These are phyloP conservation scores for Aquilaria malaccensis DNA, from an alignment of 345 rosid species.

Conservation along the genomic window DNA sequence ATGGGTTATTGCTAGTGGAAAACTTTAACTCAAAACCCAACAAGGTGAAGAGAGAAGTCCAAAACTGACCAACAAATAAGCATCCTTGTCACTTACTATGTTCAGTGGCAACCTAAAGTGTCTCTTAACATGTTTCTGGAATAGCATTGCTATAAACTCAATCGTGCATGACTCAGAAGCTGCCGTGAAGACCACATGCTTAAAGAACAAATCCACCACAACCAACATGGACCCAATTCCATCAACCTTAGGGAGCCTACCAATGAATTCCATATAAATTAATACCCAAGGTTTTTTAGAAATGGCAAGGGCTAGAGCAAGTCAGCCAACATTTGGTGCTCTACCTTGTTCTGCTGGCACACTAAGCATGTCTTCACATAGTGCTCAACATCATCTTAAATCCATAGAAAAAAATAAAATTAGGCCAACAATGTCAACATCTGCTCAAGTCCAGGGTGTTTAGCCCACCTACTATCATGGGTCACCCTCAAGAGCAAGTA, in stretches of 20 bases:
- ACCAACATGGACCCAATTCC: not conserved
- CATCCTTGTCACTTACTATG: not conserved
- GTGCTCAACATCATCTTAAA: not conserved
- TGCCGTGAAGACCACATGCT: not conserved
- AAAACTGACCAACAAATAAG: not conserved
- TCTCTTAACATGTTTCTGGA: not conserved
- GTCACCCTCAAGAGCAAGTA: not conserved
- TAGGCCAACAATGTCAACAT: not conserved
- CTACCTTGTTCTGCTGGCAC: not conserved
- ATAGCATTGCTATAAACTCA: not conserved
- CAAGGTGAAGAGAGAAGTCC: not conserved
- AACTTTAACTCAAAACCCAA: no score
- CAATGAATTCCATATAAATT: no score
- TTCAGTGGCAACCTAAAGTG: not conserved
- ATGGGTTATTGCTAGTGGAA: not conserved
- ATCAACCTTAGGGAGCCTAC: not conserved
- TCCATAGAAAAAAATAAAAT: not conserved
- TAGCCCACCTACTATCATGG: not conserved
- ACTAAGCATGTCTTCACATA: slow-evolving; percentile 1
- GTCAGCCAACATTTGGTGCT: not conserved
- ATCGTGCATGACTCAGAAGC: not conserved
- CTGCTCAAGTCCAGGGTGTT: not conserved
- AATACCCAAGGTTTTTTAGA: no score
- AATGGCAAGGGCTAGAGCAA: not conserved
- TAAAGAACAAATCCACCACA: not conserved